Percentiles rank a stretch among this genome's conserved stretches.
Conservation (phyloP, 2,329 filamentous ascomycete species). For the Fusarium sulawesiense region DNA sequence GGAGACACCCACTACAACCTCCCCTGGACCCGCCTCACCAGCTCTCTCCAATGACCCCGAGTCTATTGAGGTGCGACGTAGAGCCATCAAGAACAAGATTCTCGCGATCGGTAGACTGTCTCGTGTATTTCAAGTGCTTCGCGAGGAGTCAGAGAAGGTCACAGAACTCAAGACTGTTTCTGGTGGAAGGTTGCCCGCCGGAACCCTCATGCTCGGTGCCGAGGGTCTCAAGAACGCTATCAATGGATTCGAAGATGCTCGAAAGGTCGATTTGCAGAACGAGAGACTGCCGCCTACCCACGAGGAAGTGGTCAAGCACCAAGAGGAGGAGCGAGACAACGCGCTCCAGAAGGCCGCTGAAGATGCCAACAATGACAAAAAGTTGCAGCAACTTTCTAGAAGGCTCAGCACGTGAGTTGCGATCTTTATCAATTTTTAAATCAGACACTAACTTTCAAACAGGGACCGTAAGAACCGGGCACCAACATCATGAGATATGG, state of each 20-base stretch:
- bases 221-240: constrained; percentile 99
- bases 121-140: constrained; percentile 96
- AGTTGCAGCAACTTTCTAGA: constrained; percentile 86
- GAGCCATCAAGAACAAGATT: constrained; percentile 99
- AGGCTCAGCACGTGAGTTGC: constrained; percentile 88
- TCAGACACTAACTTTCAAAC: neutral
- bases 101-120: constrained; percentile 95
- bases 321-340: constrained; percentile 81
- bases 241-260: constrained; percentile 93
- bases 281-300: constrained; percentile 92
- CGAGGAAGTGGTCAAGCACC: constrained; percentile 88
- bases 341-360: constrained; percentile 87
- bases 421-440: neutral
- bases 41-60: constrained; percentile 77
- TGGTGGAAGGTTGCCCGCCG: constrained; percentile 90
- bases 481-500: constrained; percentile 42
- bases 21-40: constrained; percentile 79
- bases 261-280: constrained; percentile 97
- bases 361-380: constrained; percentile 92
- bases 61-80: constrained; percentile 91
- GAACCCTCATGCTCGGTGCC: constrained; percentile 96
- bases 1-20: constrained; percentile 76
- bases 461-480: constrained; percentile 49
- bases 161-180: constrained; percentile 98
- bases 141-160: constrained; percentile 96